Conservation (phyloP, 805 yeast species). For the Saccharomyces paradoxus region DNA sequence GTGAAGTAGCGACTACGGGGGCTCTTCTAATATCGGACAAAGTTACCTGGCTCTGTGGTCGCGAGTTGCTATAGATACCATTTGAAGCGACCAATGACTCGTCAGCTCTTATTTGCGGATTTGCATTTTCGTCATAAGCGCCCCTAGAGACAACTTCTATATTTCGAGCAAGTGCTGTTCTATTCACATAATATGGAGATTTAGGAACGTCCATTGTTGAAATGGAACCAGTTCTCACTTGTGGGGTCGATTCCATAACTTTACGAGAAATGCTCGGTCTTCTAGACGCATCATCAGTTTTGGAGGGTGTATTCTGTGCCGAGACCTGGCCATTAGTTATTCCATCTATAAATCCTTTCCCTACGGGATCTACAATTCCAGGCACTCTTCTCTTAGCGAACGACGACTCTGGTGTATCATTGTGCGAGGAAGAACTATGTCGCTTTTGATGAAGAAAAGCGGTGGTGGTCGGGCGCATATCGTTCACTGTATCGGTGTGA, state of each 20-base stretch:
- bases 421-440: background rate
- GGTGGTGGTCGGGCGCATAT: background rate
- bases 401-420: background rate
- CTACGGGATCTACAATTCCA: background rate
- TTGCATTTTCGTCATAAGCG: background rate
- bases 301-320: background rate
- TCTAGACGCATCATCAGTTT: background rate
- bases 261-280: background rate
- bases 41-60: background rate
- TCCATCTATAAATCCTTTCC: background rate
- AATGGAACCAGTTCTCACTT: background rate
- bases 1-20: background rate
- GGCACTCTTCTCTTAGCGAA: background rate
- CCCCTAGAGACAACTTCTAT: background rate
- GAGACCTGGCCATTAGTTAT: background rate
- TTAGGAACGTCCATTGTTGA: background rate
- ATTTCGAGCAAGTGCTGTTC: background rate
- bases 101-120: background rate
- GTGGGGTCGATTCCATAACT: background rate
- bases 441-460: background rate
- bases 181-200: background rate
- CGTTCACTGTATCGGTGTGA: background rate
- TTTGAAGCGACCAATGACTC: background rate
- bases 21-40: background rate
- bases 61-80: background rate